These are phyloP conservation scores for Circinella minor DNA, from an alignment of 371 early-diverging fungal species.

Conservation along the genomic window DNA sequence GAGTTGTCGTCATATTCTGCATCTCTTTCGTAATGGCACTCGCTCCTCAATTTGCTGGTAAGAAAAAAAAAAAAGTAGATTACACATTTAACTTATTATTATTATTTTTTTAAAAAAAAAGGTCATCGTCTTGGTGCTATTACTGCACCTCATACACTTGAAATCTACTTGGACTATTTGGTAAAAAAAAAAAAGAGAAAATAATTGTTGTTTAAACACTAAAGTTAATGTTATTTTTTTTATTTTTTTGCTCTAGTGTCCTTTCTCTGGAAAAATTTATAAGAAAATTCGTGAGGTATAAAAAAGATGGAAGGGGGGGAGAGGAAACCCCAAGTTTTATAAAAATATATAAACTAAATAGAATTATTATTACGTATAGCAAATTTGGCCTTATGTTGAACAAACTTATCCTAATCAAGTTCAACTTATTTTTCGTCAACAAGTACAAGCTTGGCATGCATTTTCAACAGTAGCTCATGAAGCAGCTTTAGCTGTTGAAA, in stretches of 20 bases:
- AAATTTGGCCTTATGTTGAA: slow-evolving; percentile 65
- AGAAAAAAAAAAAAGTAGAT: too few species aligned
- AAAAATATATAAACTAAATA: too few species aligned
- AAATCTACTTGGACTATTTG: slow-evolving; percentile 71
- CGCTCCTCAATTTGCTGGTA: slow-evolving; percentile 51
- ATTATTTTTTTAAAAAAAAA: background rate
- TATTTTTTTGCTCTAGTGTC: too few species aligned
- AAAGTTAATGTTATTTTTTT: too few species aligned
- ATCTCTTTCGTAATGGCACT: slow-evolving; percentile 38
- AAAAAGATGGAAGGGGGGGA: too few species aligned
- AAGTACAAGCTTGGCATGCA: slow-evolving; percentile 89
- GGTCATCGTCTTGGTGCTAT: slow-evolving; percentile 64
- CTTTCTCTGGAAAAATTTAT: slow-evolving; percentile 66
- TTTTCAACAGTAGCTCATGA: slow-evolving; percentile 76
- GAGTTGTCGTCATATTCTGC: background rate
- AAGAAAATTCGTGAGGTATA: slow-evolving; percentile 53
- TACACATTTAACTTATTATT: background rate
- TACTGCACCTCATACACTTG: slow-evolving; percentile 60
- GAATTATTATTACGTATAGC: slow-evolving; percentile 19
- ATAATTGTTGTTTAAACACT: too few species aligned
- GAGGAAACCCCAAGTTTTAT: too few species aligned
- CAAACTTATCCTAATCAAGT: slow-evolving; percentile 52
- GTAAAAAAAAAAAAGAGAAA: slow-evolving; percentile 29
- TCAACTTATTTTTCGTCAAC: slow-evolving; percentile 76
- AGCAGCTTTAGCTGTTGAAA: slow-evolving; percentile 82